Base-by-base conservation (phyloP, 164 flowering plant genomes). In the Taxillus chinensis region DNA sequence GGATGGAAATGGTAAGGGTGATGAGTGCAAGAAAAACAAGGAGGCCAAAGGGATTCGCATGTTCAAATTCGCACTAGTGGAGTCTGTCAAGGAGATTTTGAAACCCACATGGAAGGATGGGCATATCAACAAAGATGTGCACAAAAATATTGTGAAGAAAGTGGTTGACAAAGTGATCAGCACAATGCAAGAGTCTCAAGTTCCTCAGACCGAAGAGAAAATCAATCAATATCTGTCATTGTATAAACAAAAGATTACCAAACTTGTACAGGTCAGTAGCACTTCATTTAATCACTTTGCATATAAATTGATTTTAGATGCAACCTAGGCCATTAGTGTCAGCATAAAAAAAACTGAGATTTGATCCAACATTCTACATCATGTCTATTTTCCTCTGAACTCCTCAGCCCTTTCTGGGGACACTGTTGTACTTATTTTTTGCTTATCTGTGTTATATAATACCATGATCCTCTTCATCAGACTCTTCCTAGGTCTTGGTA, bases 31-130 rank as follows among this genome's bases (percentile, higher is more conserved):
- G 55, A 55, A 58, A 58, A 42, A 45, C 61, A 58, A 58, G 45
- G 61, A 58, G 10, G 16, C 45, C 8, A 58, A 58, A 37, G 61
- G 61, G 14, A 39, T 58, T 40, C 61, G 61, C 14, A 45, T 45
- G 38, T 58, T 58, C 37, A 58, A 58, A 58, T 58, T 58, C 41
- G 15, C 61, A 13, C 46, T 58, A 5, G 61, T 16, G 37, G 16
- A 54, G 10, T 17, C 8, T 54, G 16, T 54, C 3, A 54, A 54
- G 11, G 16, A 27, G 10, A 3, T 15, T 54, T 5, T 37, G 10
- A 51, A 15, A 74, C 97, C 99, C 4, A 67, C 79, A 16, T 93
- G 99, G 97, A 93, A 86, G 75, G 96, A 87, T 75, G 97, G 99
- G 42, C 87, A 77, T 59, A 68, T 93, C 69, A 82, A 81, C 71